phyloP scores from a whole-genome alignment of 306 rosid genomes.

The Pyrus communis region DNA sequence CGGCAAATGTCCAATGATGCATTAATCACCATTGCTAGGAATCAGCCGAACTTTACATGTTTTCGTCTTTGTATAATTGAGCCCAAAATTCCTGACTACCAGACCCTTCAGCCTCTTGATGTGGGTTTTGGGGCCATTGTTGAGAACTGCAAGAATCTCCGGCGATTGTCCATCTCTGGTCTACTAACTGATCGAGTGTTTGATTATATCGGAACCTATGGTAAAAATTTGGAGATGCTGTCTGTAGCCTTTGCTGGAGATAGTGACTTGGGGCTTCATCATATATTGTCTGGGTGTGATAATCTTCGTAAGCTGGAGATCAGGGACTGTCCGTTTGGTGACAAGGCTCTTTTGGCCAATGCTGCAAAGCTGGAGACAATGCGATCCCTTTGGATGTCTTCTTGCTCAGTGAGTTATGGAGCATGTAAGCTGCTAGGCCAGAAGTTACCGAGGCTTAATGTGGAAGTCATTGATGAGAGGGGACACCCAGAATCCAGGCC shows the following conservation, averaged over 20 bases:
- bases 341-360: constrained; percentile 93
- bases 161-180: constrained; percentile 84
- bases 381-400: constrained; percentile 99
- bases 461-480: constrained; percentile 94
- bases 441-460: constrained; percentile 81
- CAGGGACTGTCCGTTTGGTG: constrained; percentile 98
- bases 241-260: constrained; percentile 97
- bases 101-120: constrained; percentile 65
- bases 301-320: constrained; percentile 94
- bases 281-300: constrained; percentile 84
- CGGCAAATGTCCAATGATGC: constrained; percentile 93
- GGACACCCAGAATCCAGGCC: constrained; percentile 75
- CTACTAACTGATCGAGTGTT: constrained; percentile 79
- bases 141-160: constrained; percentile 88
- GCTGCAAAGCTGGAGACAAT: constrained; percentile 99
- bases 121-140: constrained; percentile 93
- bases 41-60: constrained; percentile 73
- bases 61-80: constrained; percentile 92
- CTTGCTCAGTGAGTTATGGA: constrained; percentile 86
- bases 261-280: constrained; percentile 87
- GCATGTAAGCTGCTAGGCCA: constrained; percentile 92
- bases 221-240: constrained; percentile 92
- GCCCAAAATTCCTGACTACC: constrained; percentile 69
- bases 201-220: constrained; percentile 63
- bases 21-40: constrained; percentile 64